These are phyloP conservation scores for Cystobasidium pallidum DNA, from an alignment of 1,284 basidiomycete genomes.

Conservation along the genomic window DNA sequence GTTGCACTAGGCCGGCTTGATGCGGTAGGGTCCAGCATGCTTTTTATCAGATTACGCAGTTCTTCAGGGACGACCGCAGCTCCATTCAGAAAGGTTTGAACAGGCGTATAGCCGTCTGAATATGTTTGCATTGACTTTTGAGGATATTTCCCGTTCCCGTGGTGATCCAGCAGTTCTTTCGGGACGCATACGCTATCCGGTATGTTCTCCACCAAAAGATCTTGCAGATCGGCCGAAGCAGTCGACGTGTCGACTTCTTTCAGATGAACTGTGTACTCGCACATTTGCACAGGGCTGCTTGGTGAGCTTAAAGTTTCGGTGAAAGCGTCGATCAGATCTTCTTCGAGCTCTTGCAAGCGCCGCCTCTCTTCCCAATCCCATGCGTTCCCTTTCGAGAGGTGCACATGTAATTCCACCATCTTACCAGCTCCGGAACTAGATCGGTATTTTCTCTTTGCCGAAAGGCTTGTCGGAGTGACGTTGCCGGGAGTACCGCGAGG, in stretches of 20 bases:
- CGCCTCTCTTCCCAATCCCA: constrained; percentile 38
- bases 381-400: constrained; percentile 38
- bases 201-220: background rate
- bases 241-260: background rate
- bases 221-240: background rate
- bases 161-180: background rate
- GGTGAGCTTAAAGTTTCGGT: background rate
- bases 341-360: constrained; percentile 36
- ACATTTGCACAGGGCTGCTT: background rate
- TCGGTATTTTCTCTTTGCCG: constrained; percentile 20
- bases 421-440: constrained; percentile 35
- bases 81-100: constrained; percentile 21
- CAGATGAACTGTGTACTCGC: background rate
- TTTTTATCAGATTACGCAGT: constrained; percentile 21
- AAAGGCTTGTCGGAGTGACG: constrained; percentile 2
- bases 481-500: background rate
- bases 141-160: background rate
- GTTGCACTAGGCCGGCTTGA: constrained; percentile 7
- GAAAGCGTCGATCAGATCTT: background rate
- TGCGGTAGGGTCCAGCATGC: constrained; percentile 27
- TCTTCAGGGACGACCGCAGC: background rate
- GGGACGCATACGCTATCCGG: background rate
- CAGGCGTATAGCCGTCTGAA: constrained; percentile 19
- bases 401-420: constrained; percentile 34
- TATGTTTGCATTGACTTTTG: constrained; percentile 1